These are phyloP conservation scores for Teunomyces kruisii DNA, from an alignment of 805 yeast genomes.

Conservation along the genomic window DNA sequence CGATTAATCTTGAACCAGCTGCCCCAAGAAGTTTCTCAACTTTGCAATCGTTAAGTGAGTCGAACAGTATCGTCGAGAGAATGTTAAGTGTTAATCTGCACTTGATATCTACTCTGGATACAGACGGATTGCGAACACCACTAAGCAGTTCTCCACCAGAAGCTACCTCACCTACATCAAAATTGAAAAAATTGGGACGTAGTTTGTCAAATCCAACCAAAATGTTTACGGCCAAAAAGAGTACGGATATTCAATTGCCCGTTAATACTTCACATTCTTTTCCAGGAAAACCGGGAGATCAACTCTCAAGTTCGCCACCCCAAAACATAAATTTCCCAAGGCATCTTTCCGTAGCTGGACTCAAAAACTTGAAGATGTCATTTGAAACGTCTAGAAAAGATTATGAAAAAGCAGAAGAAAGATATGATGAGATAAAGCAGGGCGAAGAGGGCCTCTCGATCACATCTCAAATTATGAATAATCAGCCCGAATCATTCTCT, in stretches of 20 bases:
- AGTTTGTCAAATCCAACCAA: slow-evolving; percentile 17
- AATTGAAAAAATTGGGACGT: slow-evolving; percentile 18
- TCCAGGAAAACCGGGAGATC: neutral
- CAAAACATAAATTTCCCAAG: slow-evolving; percentile 26
- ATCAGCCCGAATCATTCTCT: slow-evolving; percentile 5
- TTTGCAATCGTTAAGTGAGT: slow-evolving; percentile 8
- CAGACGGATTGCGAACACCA: neutral
- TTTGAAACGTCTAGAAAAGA: slow-evolving; percentile 29
- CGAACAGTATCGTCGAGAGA: slow-evolving; percentile 14
- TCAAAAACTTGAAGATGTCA: slow-evolving; percentile 33
- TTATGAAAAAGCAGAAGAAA: slow-evolving; percentile 24
- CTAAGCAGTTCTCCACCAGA: neutral
- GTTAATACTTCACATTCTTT: neutral
- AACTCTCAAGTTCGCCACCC: neutral
- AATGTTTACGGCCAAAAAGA: slow-evolving; percentile 13
- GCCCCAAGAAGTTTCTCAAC: slow-evolving; percentile 16
- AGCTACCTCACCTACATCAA: slow-evolving; percentile 8
- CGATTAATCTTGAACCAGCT: neutral
- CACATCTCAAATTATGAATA: neutral
- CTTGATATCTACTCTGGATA: neutral
- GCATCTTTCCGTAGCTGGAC: slow-evolving; percentile 30
- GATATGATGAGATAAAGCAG: slow-evolving; percentile 16
- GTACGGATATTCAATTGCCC: slow-evolving; percentile 1
- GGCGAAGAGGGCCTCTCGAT: neutral
- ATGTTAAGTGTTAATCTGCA: slow-evolving; percentile 11